Conservation (phyloP, 2,329 filamentous ascomycete species). For the Xylaria arbuscula region DNA sequence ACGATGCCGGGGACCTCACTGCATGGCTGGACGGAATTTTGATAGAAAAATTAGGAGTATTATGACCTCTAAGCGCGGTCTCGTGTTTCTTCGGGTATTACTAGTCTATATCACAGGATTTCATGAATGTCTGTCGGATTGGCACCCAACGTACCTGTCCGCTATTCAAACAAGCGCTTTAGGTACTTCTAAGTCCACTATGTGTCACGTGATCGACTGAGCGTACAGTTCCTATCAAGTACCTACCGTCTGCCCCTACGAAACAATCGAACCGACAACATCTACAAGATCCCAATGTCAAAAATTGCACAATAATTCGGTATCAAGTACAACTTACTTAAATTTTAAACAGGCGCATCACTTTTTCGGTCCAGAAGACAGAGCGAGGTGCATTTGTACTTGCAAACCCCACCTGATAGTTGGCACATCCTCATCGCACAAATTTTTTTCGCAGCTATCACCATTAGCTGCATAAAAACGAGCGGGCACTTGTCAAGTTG, state of each 20-base stretch:
- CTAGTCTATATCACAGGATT: neutral
- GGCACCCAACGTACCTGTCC: neutral
- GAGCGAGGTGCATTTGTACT: neutral
- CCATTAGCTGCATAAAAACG: conserved; percentile 19
- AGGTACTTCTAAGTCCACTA: conserved; percentile 18
- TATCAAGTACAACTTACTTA: neutral
- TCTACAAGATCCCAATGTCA: neutral
- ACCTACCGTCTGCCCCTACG: neutral
- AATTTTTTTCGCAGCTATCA: conserved; percentile 33
- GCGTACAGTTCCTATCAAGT: conserved; percentile 11
- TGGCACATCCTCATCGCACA: conserved; percentile 22
- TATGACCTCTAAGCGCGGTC: neutral
- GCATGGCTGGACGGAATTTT: conserved; percentile 63
- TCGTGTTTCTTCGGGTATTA: neutral
- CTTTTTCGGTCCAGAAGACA: neutral
- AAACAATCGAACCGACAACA: conserved; percentile 12
- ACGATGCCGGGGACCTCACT: conserved; percentile 63
- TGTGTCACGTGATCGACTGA: conserved; percentile 40
- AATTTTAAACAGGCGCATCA: neutral
- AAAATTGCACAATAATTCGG: conserved; percentile 1
- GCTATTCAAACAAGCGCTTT: no score
- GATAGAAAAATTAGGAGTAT: neutral
- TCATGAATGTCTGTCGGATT: conserved; percentile 5
- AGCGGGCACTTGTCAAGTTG: conserved; percentile 5
- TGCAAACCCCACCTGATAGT: conserved; percentile 2